These are phyloP conservation scores for Punica granatum DNA, from an alignment of 345 rosid species.

Conservation along the genomic window DNA sequence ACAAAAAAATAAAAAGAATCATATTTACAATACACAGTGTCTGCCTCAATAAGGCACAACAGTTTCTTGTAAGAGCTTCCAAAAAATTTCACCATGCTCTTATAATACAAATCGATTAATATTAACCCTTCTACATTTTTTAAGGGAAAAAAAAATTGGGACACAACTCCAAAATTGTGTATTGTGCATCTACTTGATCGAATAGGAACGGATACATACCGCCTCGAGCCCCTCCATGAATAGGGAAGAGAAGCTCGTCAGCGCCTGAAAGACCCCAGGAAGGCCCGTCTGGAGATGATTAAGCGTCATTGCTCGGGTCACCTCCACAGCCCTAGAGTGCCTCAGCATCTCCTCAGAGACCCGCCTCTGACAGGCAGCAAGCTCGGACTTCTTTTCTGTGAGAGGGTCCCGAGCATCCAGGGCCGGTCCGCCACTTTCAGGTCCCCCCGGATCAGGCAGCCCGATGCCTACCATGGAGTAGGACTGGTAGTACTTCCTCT, in stretches of 20 bases:
- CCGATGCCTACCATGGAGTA: conserved; percentile 91
- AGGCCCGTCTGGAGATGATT: conserved; percentile 86
- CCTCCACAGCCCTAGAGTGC: conserved; percentile 84
- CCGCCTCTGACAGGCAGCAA: conserved; percentile 75
- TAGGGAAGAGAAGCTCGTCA: conserved; percentile 76
- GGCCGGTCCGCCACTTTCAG: conserved; percentile 55
- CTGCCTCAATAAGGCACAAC: background rate
- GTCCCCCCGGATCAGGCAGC: conserved; percentile 50
- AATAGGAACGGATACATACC: conserved; percentile 74
- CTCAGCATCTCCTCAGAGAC: conserved; percentile 89
- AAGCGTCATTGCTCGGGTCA: conserved; percentile 84
- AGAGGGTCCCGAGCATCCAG: conserved; percentile 92
- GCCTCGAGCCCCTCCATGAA: conserved; percentile 56
- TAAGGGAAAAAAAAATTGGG: background rate
- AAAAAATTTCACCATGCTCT: background rate
- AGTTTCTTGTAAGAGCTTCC: background rate
- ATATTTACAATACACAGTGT: background rate
- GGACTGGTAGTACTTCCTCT: conserved; percentile 87
- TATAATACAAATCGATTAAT: background rate
- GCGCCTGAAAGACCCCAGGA: conserved; percentile 89
- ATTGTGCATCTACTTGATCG: conserved; percentile 44
- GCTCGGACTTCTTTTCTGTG: conserved; percentile 75
- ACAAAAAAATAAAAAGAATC: background rate
- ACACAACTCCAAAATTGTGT: background rate
- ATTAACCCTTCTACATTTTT: background rate